Conservation (phyloP, 192 early-diverging fungal species). For the Endogone sp. region DNA sequence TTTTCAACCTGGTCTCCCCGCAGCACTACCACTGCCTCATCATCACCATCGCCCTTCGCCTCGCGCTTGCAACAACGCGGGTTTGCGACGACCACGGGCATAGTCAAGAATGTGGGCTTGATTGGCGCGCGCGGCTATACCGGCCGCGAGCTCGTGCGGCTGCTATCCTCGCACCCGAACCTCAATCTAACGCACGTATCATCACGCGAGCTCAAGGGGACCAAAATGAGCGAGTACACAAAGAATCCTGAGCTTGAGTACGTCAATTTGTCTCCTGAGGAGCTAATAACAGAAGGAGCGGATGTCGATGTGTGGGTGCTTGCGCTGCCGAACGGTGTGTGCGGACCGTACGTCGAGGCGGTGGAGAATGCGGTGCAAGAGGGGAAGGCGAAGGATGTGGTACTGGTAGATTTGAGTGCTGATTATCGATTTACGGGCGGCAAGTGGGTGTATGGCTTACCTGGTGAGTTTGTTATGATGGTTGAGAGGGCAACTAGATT, state of each 20-base stretch:
- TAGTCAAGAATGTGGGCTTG: slow-evolving; percentile 67
- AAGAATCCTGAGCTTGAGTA: slow-evolving; percentile 61
- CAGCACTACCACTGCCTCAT: slow-evolving; percentile 1
- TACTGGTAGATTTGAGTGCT: slow-evolving; percentile 86
- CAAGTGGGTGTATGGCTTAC: slow-evolving; percentile 86
- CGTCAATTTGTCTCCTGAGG: slow-evolving; percentile 75
- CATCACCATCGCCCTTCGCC: slow-evolving; percentile 2
- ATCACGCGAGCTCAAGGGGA: slow-evolving; percentile 92
- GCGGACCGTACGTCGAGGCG: slow-evolving; percentile 87
- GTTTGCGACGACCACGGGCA: slow-evolving; percentile 46
- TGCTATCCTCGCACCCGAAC: slow-evolving; percentile 84
- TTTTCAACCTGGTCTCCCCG: slow-evolving; percentile 52
- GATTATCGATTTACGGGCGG: slow-evolving; percentile 86
- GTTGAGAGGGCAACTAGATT: slow-evolving; percentile 1
- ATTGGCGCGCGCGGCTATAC: slow-evolving; percentile 98
- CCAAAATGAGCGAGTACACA: slow-evolving; percentile 75
- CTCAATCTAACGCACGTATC: slow-evolving; percentile 86
- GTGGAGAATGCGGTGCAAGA: slow-evolving; percentile 53
- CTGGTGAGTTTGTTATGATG: slow-evolving; percentile 34
- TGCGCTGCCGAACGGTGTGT: slow-evolving; percentile 94
- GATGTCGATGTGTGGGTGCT: slow-evolving; percentile 95
- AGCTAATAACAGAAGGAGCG: slow-evolving; percentile 31
- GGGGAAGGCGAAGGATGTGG: slow-evolving; percentile 49
- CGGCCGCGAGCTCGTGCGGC: slow-evolving; percentile 88
- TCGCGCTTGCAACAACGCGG: slow-evolving; percentile 44